Evolutionary conservation across 129 eudicot species (phyloP).

Genomic region (Mikania micrantha): DNA sequence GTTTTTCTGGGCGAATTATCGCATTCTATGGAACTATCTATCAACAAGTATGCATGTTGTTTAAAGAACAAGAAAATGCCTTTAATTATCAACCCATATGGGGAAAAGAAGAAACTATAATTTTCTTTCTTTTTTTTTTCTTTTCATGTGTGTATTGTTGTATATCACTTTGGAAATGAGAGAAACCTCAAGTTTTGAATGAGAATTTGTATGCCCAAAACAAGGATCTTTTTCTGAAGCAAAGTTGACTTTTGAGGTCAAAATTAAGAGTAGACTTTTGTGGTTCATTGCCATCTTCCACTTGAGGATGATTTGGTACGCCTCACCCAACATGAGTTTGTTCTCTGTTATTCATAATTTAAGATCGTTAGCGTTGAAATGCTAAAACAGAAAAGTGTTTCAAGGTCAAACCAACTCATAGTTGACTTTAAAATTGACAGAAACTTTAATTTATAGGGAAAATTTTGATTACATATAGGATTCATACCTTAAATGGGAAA

Average conservation of each 20-base stretch:
- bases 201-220: background rate
- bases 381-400: background rate
- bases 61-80: conserved; percentile 10
- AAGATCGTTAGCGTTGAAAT: conserved; percentile 2
- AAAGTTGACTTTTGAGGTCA: background rate
- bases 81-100: conserved; percentile 6
- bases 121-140: background rate
- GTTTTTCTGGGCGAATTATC: conserved; percentile 6
- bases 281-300: conserved; percentile 25
- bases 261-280: background rate
- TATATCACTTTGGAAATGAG: conserved; percentile 2
- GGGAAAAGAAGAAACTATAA: conserved; percentile 10
- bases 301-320: conserved; percentile 28
- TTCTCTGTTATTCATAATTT: conserved; percentile 26
- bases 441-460: background rate
- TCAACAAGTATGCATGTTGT: conserved; percentile 16
- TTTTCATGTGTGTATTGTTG: background rate
- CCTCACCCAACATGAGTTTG: conserved; percentile 53
- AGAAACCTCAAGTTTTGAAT: no score
- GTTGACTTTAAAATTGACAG: background rate
- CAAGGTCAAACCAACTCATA: background rate
- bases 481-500: no score
- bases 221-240: conserved; percentile 11
- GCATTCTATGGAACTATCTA: conserved; percentile 21
- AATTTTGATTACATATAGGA: no score